Base-by-base conservation (phyloP, 2,329 filamentous ascomycete genomes). In the Penicillium sp. region DNA sequence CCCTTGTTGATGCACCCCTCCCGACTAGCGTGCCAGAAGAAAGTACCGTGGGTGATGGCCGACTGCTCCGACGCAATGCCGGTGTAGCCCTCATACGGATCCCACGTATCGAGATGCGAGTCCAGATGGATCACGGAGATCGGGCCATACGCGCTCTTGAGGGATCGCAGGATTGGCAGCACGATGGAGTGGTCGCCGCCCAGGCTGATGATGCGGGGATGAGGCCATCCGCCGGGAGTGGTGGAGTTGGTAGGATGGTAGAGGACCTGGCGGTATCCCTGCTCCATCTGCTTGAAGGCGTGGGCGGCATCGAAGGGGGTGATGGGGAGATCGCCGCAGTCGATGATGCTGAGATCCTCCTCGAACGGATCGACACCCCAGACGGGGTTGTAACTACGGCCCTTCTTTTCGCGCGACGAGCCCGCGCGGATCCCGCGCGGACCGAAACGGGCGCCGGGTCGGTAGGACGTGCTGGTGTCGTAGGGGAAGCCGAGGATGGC, bases 401-500 rank as follows among this genome's bases (percentile, higher is more conserved):
- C 51, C 23, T 56, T 57, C 31, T 58, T 56, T 33, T 62, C 56
- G 11, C 57, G 55, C 1, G 51, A 53, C 4, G 53, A 59, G 17
- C 49, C 58, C 4, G 58, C 53, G 8, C 62, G 57, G 30, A 63
- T 62, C 1, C 53, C 59, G 5, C 56, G 51, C 2, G 62, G 62
- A 4, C 61, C 62, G 30, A 64, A 61, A 8, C 61, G 49, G 11
- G 60, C 56, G 13, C 60, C 59, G 3, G 58, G 56, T 3, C 60
- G 53, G 41, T 63, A 65, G 18, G 54, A 58, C 0, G 54, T 57
- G 11, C 54, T 52, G 3, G 59, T 64, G 41, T 65, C 62, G 39
- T 58, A 65, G 7, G 62, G 62, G 33, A 62, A 52, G 8, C 62
- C 63, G 8, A 64, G 45, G 33, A 64, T 46, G 7, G 50, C 55